A percentile compares a stretch with the other conserved stretches of the same genome.
These are phyloP conservation scores for Eucalyptus globulus DNA, from an alignment of 345 rosid genomes.

Conservation along the genomic window DNA sequence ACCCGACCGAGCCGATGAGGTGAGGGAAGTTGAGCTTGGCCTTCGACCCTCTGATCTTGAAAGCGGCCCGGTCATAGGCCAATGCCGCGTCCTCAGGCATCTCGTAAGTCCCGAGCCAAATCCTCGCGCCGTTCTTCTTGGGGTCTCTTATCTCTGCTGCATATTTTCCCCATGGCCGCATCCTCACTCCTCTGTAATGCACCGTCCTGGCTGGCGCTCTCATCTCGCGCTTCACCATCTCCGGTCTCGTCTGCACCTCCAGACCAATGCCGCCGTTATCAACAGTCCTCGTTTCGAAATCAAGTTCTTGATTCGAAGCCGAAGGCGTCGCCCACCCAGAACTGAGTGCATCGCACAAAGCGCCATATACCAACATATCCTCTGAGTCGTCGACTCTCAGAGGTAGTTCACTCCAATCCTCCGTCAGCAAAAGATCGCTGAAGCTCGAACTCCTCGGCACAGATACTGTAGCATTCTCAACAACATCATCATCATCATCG, in stretches of 20 bases:
- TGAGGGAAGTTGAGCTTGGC: slow-evolving; percentile 37
- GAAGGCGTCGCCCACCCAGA: slow-evolving; percentile 11
- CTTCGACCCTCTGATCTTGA: slow-evolving; percentile 29
- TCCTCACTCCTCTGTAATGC: slow-evolving; percentile 38
- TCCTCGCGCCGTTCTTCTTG: slow-evolving; percentile 31
- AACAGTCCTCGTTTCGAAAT: not conserved
- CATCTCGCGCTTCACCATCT: not conserved
- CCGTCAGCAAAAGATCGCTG: slow-evolving; percentile 9
- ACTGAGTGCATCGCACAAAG: slow-evolving; percentile 15
- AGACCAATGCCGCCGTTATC: not conserved
- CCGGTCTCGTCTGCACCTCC: not conserved
- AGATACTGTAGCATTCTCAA: not conserved
- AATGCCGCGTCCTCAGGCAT: slow-evolving; percentile 36
- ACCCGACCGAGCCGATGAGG: slow-evolving; percentile 13
- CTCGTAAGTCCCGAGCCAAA: slow-evolving; percentile 42
- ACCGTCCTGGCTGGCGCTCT: not conserved
- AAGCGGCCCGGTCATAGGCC: slow-evolving; percentile 39
- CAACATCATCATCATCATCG: not conserved
- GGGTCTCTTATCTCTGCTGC: slow-evolving; percentile 45
- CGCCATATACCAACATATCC: slow-evolving; percentile 20
- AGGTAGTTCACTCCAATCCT: slow-evolving; percentile 26
- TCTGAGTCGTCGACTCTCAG: slow-evolving; percentile 19
- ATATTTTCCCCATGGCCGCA: slow-evolving; percentile 42
- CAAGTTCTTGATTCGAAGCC: not conserved
- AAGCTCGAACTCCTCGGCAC: slow-evolving; percentile 13